phyloP scores from a whole-genome alignment of 345 rosid genomes.

The Eutrema japonicum region DNA sequence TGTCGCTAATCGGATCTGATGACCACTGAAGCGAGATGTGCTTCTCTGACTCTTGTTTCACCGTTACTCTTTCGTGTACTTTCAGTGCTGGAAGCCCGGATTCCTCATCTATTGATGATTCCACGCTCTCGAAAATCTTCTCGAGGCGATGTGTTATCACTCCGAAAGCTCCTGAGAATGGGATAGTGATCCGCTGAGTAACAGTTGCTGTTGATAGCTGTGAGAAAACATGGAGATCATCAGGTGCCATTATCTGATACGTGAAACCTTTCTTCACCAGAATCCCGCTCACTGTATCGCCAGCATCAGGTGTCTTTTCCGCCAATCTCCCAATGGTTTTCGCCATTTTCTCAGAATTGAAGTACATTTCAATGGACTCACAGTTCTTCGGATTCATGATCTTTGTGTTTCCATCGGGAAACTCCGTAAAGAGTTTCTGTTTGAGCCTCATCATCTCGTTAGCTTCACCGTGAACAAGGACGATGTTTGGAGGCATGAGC shows the following conservation, averaged over 20 bases:
- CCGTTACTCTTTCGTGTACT: slow-evolving; percentile 71
- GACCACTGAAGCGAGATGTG: slow-evolving; percentile 87
- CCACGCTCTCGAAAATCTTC: slow-evolving; percentile 83
- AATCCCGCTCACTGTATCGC: slow-evolving; percentile 79
- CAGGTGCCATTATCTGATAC: slow-evolving; percentile 96
- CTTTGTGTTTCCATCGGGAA: slow-evolving; percentile 78
- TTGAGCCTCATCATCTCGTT: slow-evolving; percentile 94
- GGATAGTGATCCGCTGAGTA: slow-evolving; percentile 82
- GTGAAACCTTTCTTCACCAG: slow-evolving; percentile 93
- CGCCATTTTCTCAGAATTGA: slow-evolving; percentile 91
- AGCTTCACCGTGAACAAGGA: slow-evolving; percentile 95
- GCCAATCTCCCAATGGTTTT: slow-evolving; percentile 88
- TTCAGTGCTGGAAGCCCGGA: slow-evolving; percentile 61
- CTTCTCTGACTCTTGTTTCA: slow-evolving; percentile 86
- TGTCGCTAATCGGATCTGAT: slow-evolving; percentile 87
- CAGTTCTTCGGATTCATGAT: slow-evolving; percentile 90
- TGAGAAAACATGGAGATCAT: slow-evolving; percentile 92
- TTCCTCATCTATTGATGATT: slow-evolving; percentile 77
- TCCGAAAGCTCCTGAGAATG: slow-evolving; percentile 77
- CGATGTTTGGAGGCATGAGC: slow-evolving; percentile 91
- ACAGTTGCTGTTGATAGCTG: slow-evolving; percentile 86
- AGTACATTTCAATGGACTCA: slow-evolving; percentile 82
- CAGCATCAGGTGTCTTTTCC: slow-evolving; percentile 76
- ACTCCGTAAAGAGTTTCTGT: slow-evolving; percentile 78
- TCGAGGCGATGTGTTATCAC: slow-evolving; percentile 78